phyloP scores from a whole-genome alignment of 2,329 filamentous ascomycete species.

The Epichloe coenophiala region DNA sequence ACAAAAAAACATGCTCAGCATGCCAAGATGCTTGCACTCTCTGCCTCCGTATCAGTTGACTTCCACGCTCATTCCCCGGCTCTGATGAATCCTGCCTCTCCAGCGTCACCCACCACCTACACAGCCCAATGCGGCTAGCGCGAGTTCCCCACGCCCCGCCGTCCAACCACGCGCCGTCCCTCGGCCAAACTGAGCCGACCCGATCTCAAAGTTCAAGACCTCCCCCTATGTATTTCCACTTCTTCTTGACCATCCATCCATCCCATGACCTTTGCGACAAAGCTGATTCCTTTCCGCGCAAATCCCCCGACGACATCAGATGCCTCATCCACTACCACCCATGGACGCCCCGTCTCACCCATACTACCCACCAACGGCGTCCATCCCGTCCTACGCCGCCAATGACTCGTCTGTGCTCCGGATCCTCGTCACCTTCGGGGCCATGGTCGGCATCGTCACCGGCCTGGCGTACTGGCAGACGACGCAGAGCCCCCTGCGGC shows the following conservation, averaged over 20 bases:
- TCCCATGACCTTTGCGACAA: background rate
- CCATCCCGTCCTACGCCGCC: conserved; percentile 30
- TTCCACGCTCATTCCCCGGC: too few species aligned
- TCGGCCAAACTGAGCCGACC: background rate
- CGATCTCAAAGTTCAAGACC: too few species aligned
- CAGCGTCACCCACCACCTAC: too few species aligned
- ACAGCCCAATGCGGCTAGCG: background rate
- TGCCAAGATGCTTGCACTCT: background rate
- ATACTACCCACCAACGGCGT: conserved; percentile 32
- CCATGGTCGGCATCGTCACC: conserved; percentile 24
- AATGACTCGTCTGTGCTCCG: conserved; percentile 27
- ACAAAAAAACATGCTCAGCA: background rate
- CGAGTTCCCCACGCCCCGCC: background rate
- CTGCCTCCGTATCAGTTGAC: too few species aligned
- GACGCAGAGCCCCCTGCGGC: conserved; percentile 7
- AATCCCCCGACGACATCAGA: too few species aligned
- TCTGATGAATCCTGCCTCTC: too few species aligned
- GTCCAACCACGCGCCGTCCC: background rate
- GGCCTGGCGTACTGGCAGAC: conserved; percentile 16
- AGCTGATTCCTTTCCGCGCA: background rate
- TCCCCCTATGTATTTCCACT: too few species aligned
- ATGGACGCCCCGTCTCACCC: conserved; percentile 24
- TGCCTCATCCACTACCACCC: background rate
- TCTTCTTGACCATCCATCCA: too few species aligned
- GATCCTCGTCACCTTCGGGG: conserved; percentile 23